A percentile compares a stretch with the other conserved stretches of the same genome.
phyloP scores from a whole-genome alignment of 179 eudicot genomes.

The Gypsophila paniculata region DNA sequence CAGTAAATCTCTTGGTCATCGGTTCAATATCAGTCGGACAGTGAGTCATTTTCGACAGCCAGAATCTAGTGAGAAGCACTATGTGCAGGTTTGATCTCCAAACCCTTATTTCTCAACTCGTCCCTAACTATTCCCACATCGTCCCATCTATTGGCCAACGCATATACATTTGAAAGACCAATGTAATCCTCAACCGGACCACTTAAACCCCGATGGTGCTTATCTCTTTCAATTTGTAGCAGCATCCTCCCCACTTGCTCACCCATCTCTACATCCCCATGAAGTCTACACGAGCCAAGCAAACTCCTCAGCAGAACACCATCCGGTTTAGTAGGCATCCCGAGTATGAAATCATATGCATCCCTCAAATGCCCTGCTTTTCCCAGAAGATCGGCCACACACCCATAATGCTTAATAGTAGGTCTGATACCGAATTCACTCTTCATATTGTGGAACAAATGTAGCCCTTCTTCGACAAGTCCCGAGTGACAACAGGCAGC shows the following conservation, averaged over 20 bases:
- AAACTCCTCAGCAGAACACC: conserved; percentile 57
- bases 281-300: conserved; percentile 53
- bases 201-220: conserved; percentile 5
- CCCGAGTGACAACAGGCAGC: conserved; percentile 58
- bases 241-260: conserved; percentile 56
- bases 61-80: conserved; percentile 33
- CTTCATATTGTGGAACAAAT: conserved; percentile 44
- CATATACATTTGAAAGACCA: conserved; percentile 65
- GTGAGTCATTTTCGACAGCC: neutral
- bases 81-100: conserved; percentile 47
- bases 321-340: conserved; percentile 36
- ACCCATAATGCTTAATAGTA: conserved; percentile 55
- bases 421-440: conserved; percentile 33
- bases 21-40: too few species aligned
- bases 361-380: conserved; percentile 58
- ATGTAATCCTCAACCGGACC: conserved; percentile 43
- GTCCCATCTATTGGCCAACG: conserved; percentile 63
- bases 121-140: conserved; percentile 56
- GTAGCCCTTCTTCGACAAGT: conserved; percentile 47
- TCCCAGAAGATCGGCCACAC: conserved; percentile 70
- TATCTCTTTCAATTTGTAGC: conserved; percentile 25
- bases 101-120: conserved; percentile 46
- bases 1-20: neutral
- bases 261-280: conserved; percentile 50
- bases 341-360: conserved; percentile 47